A percentile compares a stretch with the other conserved stretches of the same genome.
Evolutionary conservation across 2,329 filamentous ascomycete genomes (phyloP).

Genomic region (Sarocladium brachiariae): DNA sequence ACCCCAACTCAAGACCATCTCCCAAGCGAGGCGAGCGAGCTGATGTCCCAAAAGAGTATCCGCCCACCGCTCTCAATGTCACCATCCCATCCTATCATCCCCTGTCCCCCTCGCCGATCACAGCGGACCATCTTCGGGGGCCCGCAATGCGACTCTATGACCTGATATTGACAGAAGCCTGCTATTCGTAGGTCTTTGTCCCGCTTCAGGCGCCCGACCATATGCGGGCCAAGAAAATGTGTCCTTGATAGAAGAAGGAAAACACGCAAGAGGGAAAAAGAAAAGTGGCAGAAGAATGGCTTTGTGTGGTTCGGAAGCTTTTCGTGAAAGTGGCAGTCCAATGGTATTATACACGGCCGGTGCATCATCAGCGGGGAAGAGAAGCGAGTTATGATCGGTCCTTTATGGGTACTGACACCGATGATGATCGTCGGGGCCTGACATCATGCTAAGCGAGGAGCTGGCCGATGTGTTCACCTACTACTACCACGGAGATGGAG

Average conservation of each 20-base stretch:
- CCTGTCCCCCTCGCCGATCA: background rate
- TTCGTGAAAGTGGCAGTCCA: no score
- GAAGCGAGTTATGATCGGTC: background rate
- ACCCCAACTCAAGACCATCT: no score
- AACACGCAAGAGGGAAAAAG: no score
- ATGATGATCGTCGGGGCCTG: background rate
- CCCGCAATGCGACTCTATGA: background rate
- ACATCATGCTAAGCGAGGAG: background rate
- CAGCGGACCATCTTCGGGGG: background rate
- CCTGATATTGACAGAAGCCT: background rate
- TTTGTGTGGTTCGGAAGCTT: background rate
- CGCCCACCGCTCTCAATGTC: background rate
- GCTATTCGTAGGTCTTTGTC: no score
- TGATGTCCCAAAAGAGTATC: slow-evolving; percentile 3
- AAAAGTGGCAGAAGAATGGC: no score
- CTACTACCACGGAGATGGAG: no score
- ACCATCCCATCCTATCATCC: background rate
- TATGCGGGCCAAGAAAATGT: background rate
- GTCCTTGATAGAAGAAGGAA: no score
- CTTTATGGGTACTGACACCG: background rate
- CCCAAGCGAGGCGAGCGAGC: slow-evolving; percentile 6
- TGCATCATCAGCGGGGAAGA: background rate
- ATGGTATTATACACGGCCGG: no score
- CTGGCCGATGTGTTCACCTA: background rate
- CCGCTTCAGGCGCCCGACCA: background rate